Conservation (phyloP, 495 filamentous ascomycete genomes). For the Hyaloscypha finlandica region DNA sequence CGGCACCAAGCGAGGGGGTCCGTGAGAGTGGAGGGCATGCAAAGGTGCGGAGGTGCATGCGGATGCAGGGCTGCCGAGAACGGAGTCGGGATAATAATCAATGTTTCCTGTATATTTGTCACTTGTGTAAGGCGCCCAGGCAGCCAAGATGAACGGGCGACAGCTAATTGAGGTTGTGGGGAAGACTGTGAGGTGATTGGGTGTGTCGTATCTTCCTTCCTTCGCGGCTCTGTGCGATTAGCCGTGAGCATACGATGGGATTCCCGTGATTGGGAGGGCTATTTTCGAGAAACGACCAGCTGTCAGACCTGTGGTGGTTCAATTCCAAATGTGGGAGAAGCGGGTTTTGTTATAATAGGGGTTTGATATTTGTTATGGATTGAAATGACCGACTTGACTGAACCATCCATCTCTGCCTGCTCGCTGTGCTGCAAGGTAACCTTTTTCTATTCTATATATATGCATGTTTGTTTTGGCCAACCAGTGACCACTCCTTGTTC, state of each 20-base stretch:
- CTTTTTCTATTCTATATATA: background rate
- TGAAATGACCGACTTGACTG: background rate
- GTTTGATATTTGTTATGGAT: background rate
- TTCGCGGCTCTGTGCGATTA: background rate
- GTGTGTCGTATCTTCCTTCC: background rate
- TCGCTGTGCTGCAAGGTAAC: background rate
- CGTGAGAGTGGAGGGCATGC: too few species aligned
- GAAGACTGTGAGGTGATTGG: background rate
- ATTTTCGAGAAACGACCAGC: background rate
- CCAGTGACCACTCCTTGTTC: slow-evolving; percentile 4
- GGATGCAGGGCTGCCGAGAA: background rate
- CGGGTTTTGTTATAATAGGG: background rate
- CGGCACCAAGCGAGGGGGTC: too few species aligned
- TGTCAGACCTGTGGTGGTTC: background rate
- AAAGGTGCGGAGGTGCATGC: too few species aligned
- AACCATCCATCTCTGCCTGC: background rate
- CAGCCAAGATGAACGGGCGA: too few species aligned
- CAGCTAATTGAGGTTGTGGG: background rate
- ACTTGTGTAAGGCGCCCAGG: too few species aligned
- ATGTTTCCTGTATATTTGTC: background rate
- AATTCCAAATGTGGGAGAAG: background rate
- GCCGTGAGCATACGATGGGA: background rate
- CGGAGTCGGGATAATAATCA: background rate
- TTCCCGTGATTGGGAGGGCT: background rate
- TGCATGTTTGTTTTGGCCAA: background rate